Base-by-base conservation (phyloP, 2,329 filamentous ascomycete genomes). In the Trichoderma hamatum region DNA sequence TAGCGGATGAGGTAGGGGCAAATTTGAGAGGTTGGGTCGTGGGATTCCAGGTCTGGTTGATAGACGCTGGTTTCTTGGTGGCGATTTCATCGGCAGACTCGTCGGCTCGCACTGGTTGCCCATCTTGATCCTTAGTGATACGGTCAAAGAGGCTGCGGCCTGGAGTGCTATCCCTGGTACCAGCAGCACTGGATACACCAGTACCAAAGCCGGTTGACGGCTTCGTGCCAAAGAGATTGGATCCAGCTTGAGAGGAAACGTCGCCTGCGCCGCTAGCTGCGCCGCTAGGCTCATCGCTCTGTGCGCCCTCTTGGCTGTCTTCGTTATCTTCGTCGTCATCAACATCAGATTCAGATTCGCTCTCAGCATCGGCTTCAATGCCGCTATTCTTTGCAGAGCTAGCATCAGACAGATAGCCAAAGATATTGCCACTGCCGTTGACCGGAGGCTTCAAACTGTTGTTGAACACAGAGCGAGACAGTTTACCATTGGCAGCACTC, bases 1-100 rank as follows among this genome's bases (percentile, higher is more conserved):
- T 65, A 28, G 63, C n/a, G 19, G 77, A 64, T 9, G 76, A 74
- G 61, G 76, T 70, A 54, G 81, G 77, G 14, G 81, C 82, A 73
- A 88, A 88, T 74, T 87, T 88, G 75, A 89, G 86, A 2, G 86
- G 86, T 6, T 82, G 82, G 21, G 81, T 83, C 76, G 81, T 85
- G 5, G 80, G 78, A 58, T 83, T 81, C 75, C 79, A 81, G 19
- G 82, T 81, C 73, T 81, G 80, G 51, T 81, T 80, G 10, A 76
- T 71, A 19, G 79, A 51, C 39, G 74, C 76, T 71, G 78, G 61
- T 43, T 75, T 72, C 46, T 76, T 77, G 24, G 73, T 66, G 26
- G 62, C 65, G 11, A 69, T 58, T 26, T 71, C 72, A 64, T 74
- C 75, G 54, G 28, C 74, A 64, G 67, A 56, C 69, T 76, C 70